Base-by-base conservation (phyloP, 495 filamentous ascomycete genomes). In the Chaetomium fimeti region DNA sequence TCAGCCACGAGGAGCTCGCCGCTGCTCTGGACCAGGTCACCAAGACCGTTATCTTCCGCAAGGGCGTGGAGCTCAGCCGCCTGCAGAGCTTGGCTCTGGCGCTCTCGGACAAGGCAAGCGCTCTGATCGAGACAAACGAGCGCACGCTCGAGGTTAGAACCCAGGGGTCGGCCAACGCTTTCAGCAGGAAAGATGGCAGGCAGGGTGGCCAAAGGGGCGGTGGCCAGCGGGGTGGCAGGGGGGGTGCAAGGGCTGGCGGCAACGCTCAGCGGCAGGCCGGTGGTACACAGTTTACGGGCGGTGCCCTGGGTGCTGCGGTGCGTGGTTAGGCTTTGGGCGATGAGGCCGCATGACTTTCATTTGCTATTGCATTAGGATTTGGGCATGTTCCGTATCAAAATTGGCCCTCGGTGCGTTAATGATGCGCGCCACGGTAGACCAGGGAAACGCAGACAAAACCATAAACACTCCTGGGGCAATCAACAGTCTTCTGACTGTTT, bases 11-110 rank as follows among this genome's bases (percentile, higher is more conserved):
- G 75, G 94, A 99, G 71, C 86, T 99, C 47, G 91, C 89, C 29
- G 94, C 94, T 59, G 95, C 94, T 38, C 85, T 99, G 45, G 94
- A 99, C 82, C 94, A 98, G 78, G 95, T 99, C 78, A 97, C 93
- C 76, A 87, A 89, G 64, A 93, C 92, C 43, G 93, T 99, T 76
- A 91, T 98, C 79, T 99, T 99, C 90, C 88, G 95, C 77, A 98
- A 98, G 88, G 94, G 94, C 55, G 94, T 99, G 60, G 95, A 99
- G 82, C 84, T 99, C 55, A 96, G 91, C 65, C 86, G 94, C 67
- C 86, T 99, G 58, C 94, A 99, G 81, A 96, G 91, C 79, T 81
- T 98, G 74, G 92, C 96, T 61, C 85, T 99, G 64, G 94, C 92
- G 25, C 80, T 99, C 53, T 89, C 89, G 62, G 94, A 99, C 82